phyloP scores from a whole-genome alignment of 1,284 basidiomycete genomes.

The Cryptococcus hybrid region DNA sequence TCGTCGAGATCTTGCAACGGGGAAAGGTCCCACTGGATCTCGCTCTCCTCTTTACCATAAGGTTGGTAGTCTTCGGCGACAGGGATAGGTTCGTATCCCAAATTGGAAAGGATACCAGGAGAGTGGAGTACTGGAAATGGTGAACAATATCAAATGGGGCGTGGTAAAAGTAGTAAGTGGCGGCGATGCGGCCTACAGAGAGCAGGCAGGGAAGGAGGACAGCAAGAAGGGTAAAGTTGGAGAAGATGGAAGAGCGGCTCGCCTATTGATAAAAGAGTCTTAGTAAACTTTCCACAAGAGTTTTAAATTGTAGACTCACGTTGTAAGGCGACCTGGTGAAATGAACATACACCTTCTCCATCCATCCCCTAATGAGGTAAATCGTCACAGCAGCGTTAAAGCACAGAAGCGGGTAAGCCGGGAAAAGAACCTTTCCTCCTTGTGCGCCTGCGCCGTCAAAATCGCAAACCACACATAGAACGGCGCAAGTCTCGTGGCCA shows the following conservation, averaged over 20 bases:
- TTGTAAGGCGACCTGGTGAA: conserved; percentile 77
- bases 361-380: conserved; percentile 79
- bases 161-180: conserved; percentile 85
- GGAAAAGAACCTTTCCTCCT: conserved; percentile 99
- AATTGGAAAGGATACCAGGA: conserved; percentile 73
- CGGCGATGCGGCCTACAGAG: conserved; percentile 74
- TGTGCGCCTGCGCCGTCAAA: conserved; percentile 81
- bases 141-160: conserved; percentile 75
- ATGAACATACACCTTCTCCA: conserved; percentile 71
- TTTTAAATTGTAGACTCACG: conserved; percentile 55
- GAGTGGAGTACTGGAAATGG: conserved; percentile 72
- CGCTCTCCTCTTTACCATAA: conserved; percentile 52
- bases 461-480: conserved; percentile 87
- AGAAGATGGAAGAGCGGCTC: conserved; percentile 70
- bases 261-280: conserved; percentile 56
- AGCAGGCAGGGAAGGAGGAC: conserved; percentile 64
- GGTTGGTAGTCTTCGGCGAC: conserved; percentile 29
- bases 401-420: conserved; percentile 85
- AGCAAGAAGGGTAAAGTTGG: conserved; percentile 68
- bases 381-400: conserved; percentile 89
- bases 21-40: conserved; percentile 65
- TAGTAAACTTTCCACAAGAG: neutral
- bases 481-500: conserved; percentile 73
- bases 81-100: conserved; percentile 58
- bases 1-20: conserved; percentile 65